phyloP scores from a whole-genome alignment of 1,284 basidiomycete species.

The Nidula niveotomentosa region DNA sequence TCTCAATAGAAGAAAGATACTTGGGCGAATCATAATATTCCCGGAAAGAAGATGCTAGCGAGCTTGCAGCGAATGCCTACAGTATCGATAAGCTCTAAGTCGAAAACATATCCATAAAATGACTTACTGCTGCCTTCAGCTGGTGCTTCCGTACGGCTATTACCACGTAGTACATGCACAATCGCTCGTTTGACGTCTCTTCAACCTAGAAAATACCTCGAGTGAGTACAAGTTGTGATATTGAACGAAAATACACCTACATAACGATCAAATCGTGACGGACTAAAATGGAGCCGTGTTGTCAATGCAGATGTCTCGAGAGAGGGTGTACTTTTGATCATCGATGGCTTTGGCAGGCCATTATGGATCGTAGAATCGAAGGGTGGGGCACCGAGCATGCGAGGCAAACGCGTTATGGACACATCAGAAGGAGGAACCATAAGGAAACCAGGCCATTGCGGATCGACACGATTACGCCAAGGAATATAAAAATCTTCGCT shows the following conservation, averaged over 20 bases:
- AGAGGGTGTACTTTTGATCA: neutral
- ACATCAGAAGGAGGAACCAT: slow-evolving; percentile 11
- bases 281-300: slow-evolving; percentile 11
- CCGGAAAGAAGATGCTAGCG: slow-evolving; percentile 27
- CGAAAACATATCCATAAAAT: neutral
- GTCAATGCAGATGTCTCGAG: neutral
- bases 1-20: slow-evolving; percentile 30
- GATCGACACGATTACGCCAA: slow-evolving; percentile 30
- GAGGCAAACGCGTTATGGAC: neutral
- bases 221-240: neutral
- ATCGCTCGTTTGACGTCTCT: slow-evolving; percentile 29
- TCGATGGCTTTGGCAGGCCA: neutral
- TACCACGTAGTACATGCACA: slow-evolving; percentile 28
- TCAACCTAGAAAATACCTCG: slow-evolving; percentile 23
- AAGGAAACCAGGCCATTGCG: slow-evolving; percentile 23
- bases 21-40: slow-evolving; percentile 31
- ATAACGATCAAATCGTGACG: slow-evolving; percentile 11
- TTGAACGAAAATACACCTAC: slow-evolving; percentile 5
- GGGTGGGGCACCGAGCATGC: slow-evolving; percentile 14
- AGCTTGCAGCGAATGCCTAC: slow-evolving; percentile 39
- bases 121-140: slow-evolving; percentile 37
- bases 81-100: slow-evolving; percentile 1
- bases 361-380: slow-evolving; percentile 8
- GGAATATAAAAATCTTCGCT: slow-evolving; percentile 31
- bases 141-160: slow-evolving; percentile 29